These are phyloP conservation scores for Candolleomyces efflorescens DNA, from an alignment of 768 basidiomycete genomes.

Conservation along the genomic window DNA sequence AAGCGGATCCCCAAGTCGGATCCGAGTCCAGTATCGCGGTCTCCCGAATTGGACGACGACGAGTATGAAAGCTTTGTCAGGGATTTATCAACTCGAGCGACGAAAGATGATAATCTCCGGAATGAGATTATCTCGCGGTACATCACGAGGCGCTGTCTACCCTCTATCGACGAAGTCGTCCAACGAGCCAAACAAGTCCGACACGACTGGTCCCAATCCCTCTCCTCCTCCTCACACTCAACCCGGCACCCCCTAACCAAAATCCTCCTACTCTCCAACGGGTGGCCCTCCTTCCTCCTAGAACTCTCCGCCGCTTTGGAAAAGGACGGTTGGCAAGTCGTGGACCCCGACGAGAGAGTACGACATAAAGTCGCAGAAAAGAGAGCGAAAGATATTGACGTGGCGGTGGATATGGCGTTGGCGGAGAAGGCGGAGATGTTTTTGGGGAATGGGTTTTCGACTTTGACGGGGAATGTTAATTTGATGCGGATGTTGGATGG, in stretches of 20 bases:
- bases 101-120: neutral
- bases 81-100: neutral
- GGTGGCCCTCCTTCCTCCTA: constrained; percentile 38
- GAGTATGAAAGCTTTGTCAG: no score
- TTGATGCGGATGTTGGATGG: constrained; percentile 42
- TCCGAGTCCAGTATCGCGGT: neutral
- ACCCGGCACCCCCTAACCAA: constrained; percentile 11
- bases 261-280: constrained; percentile 53
- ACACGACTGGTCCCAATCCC: constrained; percentile 16
- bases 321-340: constrained; percentile 47
- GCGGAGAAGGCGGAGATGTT: constrained; percentile 56
- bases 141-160: constrained; percentile 41
- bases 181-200: constrained; percentile 30
- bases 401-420: constrained; percentile 59
- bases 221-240: neutral
- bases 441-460: constrained; percentile 60
- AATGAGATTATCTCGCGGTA: constrained; percentile 17
- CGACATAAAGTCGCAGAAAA: no score
- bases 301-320: constrained; percentile 33
- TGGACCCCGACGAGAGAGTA: constrained; percentile 13
- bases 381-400: constrained; percentile 39
- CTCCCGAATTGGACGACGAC: constrained; percentile 6
- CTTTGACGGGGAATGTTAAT: constrained; percentile 46
- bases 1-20: neutral
- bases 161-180: constrained; percentile 38